These are phyloP conservation scores for Metschnikowia reukaufii DNA, from an alignment of 805 yeast species.

Conservation along the genomic window DNA sequence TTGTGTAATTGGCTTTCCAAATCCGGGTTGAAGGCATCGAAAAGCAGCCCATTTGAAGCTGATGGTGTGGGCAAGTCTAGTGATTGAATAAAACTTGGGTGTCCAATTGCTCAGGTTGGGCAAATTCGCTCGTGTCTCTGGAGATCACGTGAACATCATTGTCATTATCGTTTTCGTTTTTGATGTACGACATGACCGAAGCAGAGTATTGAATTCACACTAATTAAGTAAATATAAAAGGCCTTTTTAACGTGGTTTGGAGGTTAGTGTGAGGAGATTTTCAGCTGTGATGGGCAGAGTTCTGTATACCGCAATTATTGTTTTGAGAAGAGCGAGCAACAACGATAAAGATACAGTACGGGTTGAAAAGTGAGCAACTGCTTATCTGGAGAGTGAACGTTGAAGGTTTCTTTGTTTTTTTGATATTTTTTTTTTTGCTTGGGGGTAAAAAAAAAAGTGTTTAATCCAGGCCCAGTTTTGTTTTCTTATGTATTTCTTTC, in stretches of 20 bases:
- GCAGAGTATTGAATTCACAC: background rate
- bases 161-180: slow-evolving; percentile 13
- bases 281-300: slow-evolving; percentile 2
- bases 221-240: background rate
- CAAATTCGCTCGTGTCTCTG: slow-evolving; percentile 13
- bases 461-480: no score
- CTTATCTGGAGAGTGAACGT: background rate
- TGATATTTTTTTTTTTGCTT: no score
- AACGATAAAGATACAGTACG: background rate
- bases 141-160: slow-evolving; percentile 20
- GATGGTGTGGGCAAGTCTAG: slow-evolving; percentile 19
- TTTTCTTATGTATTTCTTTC: no score
- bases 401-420: background rate
- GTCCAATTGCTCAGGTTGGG: slow-evolving; percentile 15
- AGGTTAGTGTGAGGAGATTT: slow-evolving; percentile 5
- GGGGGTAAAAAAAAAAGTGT: no score
- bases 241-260: background rate
- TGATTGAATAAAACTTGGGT: slow-evolving; percentile 20
- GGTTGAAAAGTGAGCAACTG: background rate
- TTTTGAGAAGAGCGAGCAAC: slow-evolving; percentile 11
- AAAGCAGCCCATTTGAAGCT: slow-evolving; percentile 9
- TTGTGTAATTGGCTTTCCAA: slow-evolving; percentile 5
- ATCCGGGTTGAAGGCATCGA: slow-evolving; percentile 12
- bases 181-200: slow-evolving; percentile 11
- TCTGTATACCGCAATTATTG: slow-evolving; percentile 7